Percentiles rank a stretch among this genome's conserved stretches.
phyloP scores from a whole-genome alignment of 2,329 filamentous ascomycete genomes.

The Alternaria triticina region DNA sequence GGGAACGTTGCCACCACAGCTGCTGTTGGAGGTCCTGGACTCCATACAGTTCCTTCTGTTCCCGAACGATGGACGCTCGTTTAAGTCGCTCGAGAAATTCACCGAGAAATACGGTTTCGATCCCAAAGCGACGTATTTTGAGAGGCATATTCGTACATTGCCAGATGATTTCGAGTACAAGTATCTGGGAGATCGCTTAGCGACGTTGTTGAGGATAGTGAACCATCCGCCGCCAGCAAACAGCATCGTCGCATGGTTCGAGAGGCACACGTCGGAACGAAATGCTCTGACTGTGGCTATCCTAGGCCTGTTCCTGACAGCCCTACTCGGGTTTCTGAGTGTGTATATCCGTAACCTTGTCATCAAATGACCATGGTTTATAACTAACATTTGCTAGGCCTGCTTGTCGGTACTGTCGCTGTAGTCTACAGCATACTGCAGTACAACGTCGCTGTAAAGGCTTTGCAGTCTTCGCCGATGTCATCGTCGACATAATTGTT shows the following conservation, averaged over 20 bases:
- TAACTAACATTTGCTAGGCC: not conserved
- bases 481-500: too few relatives aligned
- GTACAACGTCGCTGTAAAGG: not conserved
- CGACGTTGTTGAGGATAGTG: not conserved
- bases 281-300: not conserved
- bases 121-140: fast-evolving
- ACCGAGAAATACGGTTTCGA: not conserved
- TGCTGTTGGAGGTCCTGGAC: not conserved
- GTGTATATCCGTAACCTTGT: not conserved
- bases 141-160: not conserved
- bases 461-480: too few relatives aligned
- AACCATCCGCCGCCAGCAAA: not conserved
- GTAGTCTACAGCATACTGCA: not conserved
- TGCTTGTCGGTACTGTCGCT: not conserved
- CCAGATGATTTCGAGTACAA: not conserved
- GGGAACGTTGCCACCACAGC: not conserved
- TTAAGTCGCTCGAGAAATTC: not conserved
- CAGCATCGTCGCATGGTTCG: not conserved
- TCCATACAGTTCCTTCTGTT: not conserved
- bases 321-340: not conserved
- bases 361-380: too few relatives aligned
- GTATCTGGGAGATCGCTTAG: not conserved
- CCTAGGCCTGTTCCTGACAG: not conserved
- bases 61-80: not conserved
- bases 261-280: not conserved